Evolutionary conservation across 176 grass and related monocot species (phyloP).

Genomic region (Musa acuminata): DNA sequence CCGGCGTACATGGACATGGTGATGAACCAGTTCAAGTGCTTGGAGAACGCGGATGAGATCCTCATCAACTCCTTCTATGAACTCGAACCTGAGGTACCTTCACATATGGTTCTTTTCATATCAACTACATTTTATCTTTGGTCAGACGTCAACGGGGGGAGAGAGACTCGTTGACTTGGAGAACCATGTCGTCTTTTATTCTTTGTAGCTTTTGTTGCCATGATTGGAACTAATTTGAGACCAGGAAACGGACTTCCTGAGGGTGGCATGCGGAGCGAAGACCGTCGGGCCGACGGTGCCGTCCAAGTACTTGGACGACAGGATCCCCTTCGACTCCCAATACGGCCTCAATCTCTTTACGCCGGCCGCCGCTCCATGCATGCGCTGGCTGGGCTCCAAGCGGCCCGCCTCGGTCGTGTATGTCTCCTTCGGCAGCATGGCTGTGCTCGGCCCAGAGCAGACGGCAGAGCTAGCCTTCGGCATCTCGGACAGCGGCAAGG

Average conservation of each 20-base stretch:
- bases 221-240: too few species aligned
- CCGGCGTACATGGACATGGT: constrained; percentile 32
- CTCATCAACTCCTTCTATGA: constrained; percentile 67
- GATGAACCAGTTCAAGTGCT: constrained; percentile 37
- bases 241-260: constrained; percentile 63
- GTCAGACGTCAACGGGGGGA: too few species aligned
- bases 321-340: constrained; percentile 30
- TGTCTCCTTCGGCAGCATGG: constrained; percentile 64
- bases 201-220: too few species aligned
- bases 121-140: too few species aligned
- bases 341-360: constrained; percentile 66
- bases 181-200: too few species aligned
- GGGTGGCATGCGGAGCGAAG: constrained; percentile 42
- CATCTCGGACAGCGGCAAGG: constrained; percentile 30
- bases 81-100: constrained; percentile 45
- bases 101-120: too few species aligned
- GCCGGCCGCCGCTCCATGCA: constrained; percentile 36
- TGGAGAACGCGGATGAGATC: constrained; percentile 36
- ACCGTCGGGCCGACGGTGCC: constrained; percentile 73
- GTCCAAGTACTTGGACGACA: constrained; percentile 37
- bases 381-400: constrained; percentile 37
- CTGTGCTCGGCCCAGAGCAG: constrained; percentile 21
- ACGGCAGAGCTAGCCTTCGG: constrained; percentile 36
- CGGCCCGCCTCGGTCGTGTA: constrained; percentile 44
- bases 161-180: too few species aligned